Evolutionary conservation across 2,329 filamentous ascomycete species (phyloP).

Genomic region (Fusarium guadeloupense): DNA sequence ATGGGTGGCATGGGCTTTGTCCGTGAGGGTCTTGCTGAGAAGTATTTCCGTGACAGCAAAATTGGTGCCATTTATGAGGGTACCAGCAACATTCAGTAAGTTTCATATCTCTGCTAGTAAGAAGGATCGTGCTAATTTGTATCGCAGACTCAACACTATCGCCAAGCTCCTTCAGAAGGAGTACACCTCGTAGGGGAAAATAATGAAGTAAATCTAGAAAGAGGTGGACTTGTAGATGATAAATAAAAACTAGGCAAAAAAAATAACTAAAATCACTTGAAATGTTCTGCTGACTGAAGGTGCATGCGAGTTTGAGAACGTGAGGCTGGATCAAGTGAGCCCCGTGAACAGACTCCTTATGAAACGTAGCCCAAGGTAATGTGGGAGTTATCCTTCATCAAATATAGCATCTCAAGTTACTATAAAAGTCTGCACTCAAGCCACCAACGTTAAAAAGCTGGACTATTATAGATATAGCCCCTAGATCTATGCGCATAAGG

Average conservation of each 20-base stretch:
- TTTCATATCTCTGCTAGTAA: conserved; percentile 11
- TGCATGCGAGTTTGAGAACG: background rate
- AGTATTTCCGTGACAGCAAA: conserved; percentile 98
- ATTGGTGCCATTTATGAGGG: conserved; percentile 98
- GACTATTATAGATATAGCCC: too few relatives aligned
- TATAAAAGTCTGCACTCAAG: too few relatives aligned
- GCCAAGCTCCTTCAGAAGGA: conserved; percentile 71
- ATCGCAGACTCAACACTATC: conserved; percentile 68
- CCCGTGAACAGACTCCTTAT: too few relatives aligned
- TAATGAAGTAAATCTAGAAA: conserved; percentile 9
- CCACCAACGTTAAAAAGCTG: too few relatives aligned
- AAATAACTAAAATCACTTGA: conserved; percentile 21
- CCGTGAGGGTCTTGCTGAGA: conserved; percentile 93
- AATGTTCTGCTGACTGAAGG: background rate
- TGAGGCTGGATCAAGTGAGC: background rate
- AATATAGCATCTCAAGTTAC: too few relatives aligned
- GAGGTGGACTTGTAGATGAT: conserved; percentile 11
- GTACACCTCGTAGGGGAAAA: conserved; percentile 56
- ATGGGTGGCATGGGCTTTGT: conserved; percentile 99
- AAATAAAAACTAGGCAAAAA: conserved; percentile 17
- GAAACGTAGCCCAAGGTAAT: too few relatives aligned
- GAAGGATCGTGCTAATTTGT: conserved; percentile 25
- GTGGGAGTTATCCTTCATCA: too few relatives aligned
- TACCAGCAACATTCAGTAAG: conserved; percentile 78
- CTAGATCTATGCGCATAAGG: too few relatives aligned